Conservation (phyloP, 495 filamentous ascomycete species). For the Penicillium paxilli region DNA sequence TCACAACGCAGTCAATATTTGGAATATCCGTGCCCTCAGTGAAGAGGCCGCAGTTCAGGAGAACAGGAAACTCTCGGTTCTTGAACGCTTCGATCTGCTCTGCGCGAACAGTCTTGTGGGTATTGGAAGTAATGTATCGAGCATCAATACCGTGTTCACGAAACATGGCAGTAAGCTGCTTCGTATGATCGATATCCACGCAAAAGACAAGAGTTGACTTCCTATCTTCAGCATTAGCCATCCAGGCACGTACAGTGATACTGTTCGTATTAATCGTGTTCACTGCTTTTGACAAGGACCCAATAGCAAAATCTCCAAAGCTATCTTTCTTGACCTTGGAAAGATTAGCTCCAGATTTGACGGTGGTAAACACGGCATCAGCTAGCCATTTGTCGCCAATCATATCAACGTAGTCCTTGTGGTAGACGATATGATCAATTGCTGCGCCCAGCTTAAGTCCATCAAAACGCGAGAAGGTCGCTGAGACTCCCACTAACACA, state of each 20-base stretch:
- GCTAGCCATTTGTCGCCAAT: conserved; percentile 84
- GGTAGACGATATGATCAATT: conserved; percentile 95
- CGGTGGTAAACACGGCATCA: conserved; percentile 89
- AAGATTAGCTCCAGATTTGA: conserved; percentile 76
- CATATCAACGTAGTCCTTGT: conserved; percentile 97
- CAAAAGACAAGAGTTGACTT: conserved; percentile 93
- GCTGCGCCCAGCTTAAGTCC: conserved; percentile 83
- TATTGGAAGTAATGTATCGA: conserved; percentile 78
- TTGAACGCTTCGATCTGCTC: conserved; percentile 73
- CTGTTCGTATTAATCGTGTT: conserved; percentile 79
- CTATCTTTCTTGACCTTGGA: conserved; percentile 61
- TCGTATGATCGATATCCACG: conserved; percentile 81
- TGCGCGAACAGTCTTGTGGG: conserved; percentile 60
- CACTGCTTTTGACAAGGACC: conserved; percentile 72
- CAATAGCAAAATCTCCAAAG: conserved; percentile 76
- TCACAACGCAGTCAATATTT: conserved; percentile 90
- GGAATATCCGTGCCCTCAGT: conserved; percentile 98
- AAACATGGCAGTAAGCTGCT: conserved; percentile 70
- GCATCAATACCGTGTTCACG: conserved; percentile 79
- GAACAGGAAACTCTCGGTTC: conserved; percentile 74
- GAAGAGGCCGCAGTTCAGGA: conserved; percentile 94
- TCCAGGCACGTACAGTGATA: conserved; percentile 81
- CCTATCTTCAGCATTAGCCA: conserved; percentile 66
- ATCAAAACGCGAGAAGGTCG: conserved; percentile 87
- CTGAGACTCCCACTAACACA: conserved; percentile 85